Evolutionary conservation across 768 basidiomycete genomes (phyloP).

Genomic region (Rhodotorula paludigena): DNA sequence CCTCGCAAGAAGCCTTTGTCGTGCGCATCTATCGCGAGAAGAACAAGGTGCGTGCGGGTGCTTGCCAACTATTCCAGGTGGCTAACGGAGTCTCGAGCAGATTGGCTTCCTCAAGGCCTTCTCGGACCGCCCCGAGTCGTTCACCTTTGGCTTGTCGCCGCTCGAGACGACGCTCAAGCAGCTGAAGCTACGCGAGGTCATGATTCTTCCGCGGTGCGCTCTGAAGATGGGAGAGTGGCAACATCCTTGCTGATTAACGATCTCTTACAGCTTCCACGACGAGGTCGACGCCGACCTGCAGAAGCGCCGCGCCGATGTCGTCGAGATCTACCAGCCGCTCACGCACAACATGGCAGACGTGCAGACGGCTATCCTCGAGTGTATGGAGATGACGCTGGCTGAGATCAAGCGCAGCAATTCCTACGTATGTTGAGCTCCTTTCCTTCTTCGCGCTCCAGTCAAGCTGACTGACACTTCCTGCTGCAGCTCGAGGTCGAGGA

Average conservation of each 20-base stretch:
- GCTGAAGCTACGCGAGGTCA: slow-evolving; percentile 77
- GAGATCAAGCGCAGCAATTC: slow-evolving; percentile 86
- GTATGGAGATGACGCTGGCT: slow-evolving; percentile 81
- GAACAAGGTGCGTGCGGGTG: slow-evolving; percentile 56
- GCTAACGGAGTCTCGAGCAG: slow-evolving; percentile 34
- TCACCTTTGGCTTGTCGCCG: slow-evolving; percentile 85
- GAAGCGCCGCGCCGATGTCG: slow-evolving; percentile 77
- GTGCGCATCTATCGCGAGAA: slow-evolving; percentile 82
- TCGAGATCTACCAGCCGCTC: slow-evolving; percentile 82
- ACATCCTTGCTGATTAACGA: too few relatives aligned
- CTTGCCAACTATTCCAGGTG: not conserved
- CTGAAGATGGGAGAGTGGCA: too few relatives aligned
- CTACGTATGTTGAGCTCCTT: slow-evolving; percentile 49
- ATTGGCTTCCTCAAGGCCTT: slow-evolving; percentile 93
- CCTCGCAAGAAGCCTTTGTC: slow-evolving; percentile 86
- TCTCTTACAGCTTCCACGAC: slow-evolving; percentile 86
- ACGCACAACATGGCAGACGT: slow-evolving; percentile 85
- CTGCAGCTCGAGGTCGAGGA: slow-evolving; percentile 88
- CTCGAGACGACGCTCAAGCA: slow-evolving; percentile 89
- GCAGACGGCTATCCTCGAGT: slow-evolving; percentile 84
- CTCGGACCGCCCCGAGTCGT: slow-evolving; percentile 91
- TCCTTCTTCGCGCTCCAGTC: not conserved
- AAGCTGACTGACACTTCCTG: not conserved
- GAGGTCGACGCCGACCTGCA: slow-evolving; percentile 76
- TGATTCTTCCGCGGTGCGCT: slow-evolving; percentile 82